These are phyloP conservation scores for Escallonia herrerae DNA, from an alignment of 129 eudicot species.

Conservation along the genomic window DNA sequence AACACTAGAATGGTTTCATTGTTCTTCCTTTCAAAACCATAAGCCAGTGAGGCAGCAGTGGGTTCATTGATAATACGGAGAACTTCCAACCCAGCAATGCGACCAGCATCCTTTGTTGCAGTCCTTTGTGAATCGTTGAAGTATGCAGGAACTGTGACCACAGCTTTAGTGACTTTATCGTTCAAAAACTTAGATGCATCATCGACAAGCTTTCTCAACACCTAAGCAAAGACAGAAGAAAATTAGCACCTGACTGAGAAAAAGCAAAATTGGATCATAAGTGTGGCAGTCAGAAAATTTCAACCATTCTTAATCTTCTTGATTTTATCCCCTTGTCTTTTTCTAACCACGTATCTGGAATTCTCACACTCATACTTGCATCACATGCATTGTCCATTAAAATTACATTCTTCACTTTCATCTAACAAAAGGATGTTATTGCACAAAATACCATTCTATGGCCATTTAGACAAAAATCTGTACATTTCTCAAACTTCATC, in stretches of 20 bases:
- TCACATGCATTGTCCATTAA: no score
- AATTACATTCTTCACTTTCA: no score
- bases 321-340: no score
- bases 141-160: slow-evolving; percentile 96
- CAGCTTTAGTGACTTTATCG: slow-evolving; percentile 88
- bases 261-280: neutral
- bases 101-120: slow-evolving; percentile 95
- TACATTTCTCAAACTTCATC: no score
- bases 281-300: no score
- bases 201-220: slow-evolving; percentile 94
- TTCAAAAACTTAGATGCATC: slow-evolving; percentile 92
- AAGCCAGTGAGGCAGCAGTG: slow-evolving; percentile 93
- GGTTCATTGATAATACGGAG: slow-evolving; percentile 94
- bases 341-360: no score
- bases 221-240: slow-evolving; percentile 28
- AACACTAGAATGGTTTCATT: slow-evolving; percentile 91
- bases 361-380: no score
- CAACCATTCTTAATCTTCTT: no score
- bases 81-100: slow-evolving; percentile 93
- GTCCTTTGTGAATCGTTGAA: slow-evolving; percentile 98
- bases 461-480: no score
- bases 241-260: neutral
- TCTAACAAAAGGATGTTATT: no score
- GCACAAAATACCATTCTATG: no score
- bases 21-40: slow-evolving; percentile 93